Evolutionary conservation across 768 basidiomycete genomes (phyloP), one percentile per base, ranked within the genome.

Genomic region (Russula foetens): DNA sequence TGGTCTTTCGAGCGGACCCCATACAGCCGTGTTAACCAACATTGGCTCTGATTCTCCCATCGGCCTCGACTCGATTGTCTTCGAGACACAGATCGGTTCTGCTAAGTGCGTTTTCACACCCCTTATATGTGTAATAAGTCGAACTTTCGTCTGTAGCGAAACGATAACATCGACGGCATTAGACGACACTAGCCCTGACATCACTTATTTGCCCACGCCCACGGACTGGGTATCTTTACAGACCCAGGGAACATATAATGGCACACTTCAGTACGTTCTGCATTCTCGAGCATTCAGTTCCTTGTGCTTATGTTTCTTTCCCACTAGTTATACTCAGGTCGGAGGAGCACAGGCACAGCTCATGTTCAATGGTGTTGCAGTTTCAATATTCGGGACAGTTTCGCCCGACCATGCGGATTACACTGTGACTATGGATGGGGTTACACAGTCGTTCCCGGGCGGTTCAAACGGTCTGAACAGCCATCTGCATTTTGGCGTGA

Each of bases 301-400:
- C 9, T n/a, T 62, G 35, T 48, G 21, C 38, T 35, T 38, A 57
- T 21, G 35, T 51, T 64, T 17, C 39, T 55, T 26, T 23, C 21
- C 24, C 44, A 41, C 33, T 53, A 82, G 81, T 64, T 80, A 69
- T 66, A 74, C 80, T 2, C 66, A 74, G 49, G 70, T 66, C 6
- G 62, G 70, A 9, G 75, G 72, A 38, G 76, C 80, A 14, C 72
- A 75, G 21, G 77, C 75, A n/a, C 73, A 75, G 7, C 63, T 82
- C 12, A 58, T 68, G 17, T 83, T 83, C 66, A 63, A 68, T 5
- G 83, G 83, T 23, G 76, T 81, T 54, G 80, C 77, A n/a, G 72
- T 84, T 49, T 80, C 79, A 15, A 56, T 84, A 1, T 83, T 79
- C 58, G 81, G 81, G 39, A 78, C 81, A 2, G 73, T 80, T 31